A percentile compares a stretch with the other conserved stretches of the same genome.
These are phyloP conservation scores for Emergomyces pasteurianus DNA, from an alignment of 2,329 filamentous ascomycete species.

Conservation along the genomic window DNA sequence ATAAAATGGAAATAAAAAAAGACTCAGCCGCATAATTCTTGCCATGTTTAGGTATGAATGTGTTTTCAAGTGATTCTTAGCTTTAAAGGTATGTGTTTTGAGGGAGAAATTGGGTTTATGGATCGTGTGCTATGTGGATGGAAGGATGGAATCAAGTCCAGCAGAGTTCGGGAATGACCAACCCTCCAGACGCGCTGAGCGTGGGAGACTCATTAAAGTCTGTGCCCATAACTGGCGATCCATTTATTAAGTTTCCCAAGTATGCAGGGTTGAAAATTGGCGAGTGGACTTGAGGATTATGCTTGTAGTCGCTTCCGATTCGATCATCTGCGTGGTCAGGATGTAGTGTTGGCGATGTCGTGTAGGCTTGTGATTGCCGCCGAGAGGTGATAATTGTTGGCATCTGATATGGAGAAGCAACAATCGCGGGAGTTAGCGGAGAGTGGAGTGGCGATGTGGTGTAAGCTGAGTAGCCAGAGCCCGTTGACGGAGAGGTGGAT, in stretches of 20 bases:
- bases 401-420: conserved; percentile 27
- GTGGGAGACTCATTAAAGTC: conserved; percentile 22
- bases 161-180: conserved; percentile 23
- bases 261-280: conserved; percentile 28
- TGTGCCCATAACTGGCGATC: conserved; percentile 18
- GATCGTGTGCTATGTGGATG: not conserved
- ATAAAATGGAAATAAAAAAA: conserved; percentile 4
- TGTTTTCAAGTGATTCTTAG: not conserved
- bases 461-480: conserved; percentile 27
- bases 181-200: conserved; percentile 21
- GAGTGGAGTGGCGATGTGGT: conserved; percentile 30
- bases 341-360: conserved; percentile 25
- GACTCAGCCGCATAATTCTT: conserved; percentile 6
- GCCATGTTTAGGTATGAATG: not conserved
- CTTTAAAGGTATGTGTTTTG: not conserved
- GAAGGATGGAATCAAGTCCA: conserved; percentile 22
- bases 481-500: conserved; percentile 27
- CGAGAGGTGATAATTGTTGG: conserved; percentile 23
- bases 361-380: conserved; percentile 23
- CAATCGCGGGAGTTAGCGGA: conserved; percentile 26
- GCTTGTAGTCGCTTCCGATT: conserved; percentile 20
- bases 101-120: not conserved
- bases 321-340: conserved; percentile 23
- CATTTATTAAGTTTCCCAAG: conserved; percentile 22
- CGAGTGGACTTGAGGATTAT: conserved; percentile 21